A percentile compares a stretch with the other conserved stretches of the same genome.
phyloP scores from a whole-genome alignment of 192 early-diverging fungal genomes.

The Backusella tuberculispora region DNA sequence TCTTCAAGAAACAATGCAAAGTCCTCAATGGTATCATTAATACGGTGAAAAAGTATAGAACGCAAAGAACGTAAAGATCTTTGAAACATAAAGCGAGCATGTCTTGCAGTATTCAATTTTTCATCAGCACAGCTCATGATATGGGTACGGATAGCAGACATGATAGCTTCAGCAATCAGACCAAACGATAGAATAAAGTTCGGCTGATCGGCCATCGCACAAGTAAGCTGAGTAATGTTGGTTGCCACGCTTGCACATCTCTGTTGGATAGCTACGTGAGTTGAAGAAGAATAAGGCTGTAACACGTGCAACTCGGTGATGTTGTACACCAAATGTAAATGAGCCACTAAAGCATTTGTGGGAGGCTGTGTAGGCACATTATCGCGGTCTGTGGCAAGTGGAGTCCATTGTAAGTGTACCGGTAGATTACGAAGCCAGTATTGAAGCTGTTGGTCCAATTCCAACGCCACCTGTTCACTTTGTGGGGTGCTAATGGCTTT shows the following conservation, averaged over 20 bases:
- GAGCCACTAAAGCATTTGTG: constrained; percentile 25
- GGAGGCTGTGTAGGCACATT: constrained; percentile 32
- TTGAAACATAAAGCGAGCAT: constrained; percentile 33
- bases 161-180: constrained; percentile 7
- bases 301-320: constrained; percentile 23
- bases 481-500: background rate
- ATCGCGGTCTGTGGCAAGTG: constrained; percentile 17
- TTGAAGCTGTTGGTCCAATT: constrained; percentile 26
- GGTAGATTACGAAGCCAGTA: constrained; percentile 29
- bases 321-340: constrained; percentile 41
- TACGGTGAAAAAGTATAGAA: background rate
- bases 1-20: constrained; percentile 1
- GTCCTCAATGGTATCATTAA: background rate
- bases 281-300: constrained; percentile 18
- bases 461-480: constrained; percentile 15
- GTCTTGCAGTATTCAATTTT: constrained; percentile 1
- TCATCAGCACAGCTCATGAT: constrained; percentile 13
- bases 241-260: constrained; percentile 29
- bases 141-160: constrained; percentile 19
- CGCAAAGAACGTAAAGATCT: constrained; percentile 25
- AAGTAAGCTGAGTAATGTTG: constrained; percentile 35
- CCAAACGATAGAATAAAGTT: constrained; percentile 18
- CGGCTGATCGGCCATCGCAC: constrained; percentile 23
- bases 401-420: constrained; percentile 26
- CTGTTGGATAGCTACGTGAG: constrained; percentile 9